Conservation (phyloP, 176 grass and related monocot genomes). For the Melocanna baccifera region DNA sequence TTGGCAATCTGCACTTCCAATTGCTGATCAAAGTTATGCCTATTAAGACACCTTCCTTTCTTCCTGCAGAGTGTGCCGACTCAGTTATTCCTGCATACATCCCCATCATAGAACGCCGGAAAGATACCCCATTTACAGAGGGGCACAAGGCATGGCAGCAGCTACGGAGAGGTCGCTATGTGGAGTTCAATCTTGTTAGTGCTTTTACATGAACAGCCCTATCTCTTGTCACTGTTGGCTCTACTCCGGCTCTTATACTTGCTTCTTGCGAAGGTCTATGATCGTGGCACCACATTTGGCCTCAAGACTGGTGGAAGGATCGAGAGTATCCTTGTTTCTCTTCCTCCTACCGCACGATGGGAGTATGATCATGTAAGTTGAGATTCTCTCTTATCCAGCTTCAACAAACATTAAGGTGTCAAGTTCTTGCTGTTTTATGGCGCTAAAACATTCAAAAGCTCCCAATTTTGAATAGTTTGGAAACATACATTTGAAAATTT, state of each 20-base stretch:
- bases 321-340: slow-evolving; percentile 79
- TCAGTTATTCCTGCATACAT: slow-evolving; percentile 72
- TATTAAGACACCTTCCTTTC: neutral
- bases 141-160: slow-evolving; percentile 75
- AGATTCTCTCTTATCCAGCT: neutral
- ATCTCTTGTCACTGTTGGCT: neutral
- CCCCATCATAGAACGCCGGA: slow-evolving; percentile 64
- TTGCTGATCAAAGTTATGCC: neutral
- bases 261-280: slow-evolving; percentile 54
- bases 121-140: slow-evolving; percentile 61
- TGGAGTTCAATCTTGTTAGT: slow-evolving; percentile 79
- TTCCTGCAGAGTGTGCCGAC: slow-evolving; percentile 46
- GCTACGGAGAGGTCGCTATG: slow-evolving; percentile 68
- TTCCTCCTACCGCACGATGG: slow-evolving; percentile 66
- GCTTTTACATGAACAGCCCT: neutral
- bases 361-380: slow-evolving; percentile 73
- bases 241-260: neutral
- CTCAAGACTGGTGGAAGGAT: slow-evolving; percentile 78
- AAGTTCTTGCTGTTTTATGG: neutral
- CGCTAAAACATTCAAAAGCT: neutral
- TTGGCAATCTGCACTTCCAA: neutral
- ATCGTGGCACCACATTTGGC: slow-evolving; percentile 75
- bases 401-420: neutral
- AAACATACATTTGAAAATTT: neutral
- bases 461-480: neutral